These are phyloP conservation scores for Globisporangium perplexum DNA, from an alignment of 352 stramenopile species.

Conservation along the genomic window DNA sequence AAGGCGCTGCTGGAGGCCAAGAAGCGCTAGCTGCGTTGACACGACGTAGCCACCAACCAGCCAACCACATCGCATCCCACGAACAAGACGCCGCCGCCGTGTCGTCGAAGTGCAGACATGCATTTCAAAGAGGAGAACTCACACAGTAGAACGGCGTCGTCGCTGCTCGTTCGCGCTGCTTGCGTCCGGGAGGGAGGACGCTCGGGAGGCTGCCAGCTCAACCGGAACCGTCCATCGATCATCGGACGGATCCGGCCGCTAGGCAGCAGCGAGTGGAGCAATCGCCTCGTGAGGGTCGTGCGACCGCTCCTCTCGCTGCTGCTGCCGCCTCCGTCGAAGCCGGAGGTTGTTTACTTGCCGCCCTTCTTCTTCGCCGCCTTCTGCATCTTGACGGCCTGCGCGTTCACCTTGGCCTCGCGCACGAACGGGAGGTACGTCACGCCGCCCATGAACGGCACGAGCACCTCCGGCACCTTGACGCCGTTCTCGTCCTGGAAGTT, in stretches of 20 bases:
- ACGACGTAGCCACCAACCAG: neutral
- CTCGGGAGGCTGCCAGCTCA: neutral
- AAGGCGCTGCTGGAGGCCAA: conserved; percentile 37
- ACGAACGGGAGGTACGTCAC: conserved; percentile 98
- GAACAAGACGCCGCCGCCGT: neutral
- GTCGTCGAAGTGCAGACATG: neutral
- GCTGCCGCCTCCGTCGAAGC: neutral
- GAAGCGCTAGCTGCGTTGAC: neutral
- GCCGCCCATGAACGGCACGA: conserved; percentile 98
- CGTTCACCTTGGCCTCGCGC: conserved; percentile 89
- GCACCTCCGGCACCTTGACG: conserved; percentile 95
- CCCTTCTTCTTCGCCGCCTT: conserved; percentile 93
- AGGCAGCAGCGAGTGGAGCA: neutral
- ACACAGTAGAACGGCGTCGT: neutral
- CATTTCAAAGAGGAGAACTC: neutral
- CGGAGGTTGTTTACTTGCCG: conserved; percentile 25
- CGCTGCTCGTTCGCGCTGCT: neutral
- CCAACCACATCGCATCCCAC: neutral
- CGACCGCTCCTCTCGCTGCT: neutral
- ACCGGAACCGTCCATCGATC: neutral
- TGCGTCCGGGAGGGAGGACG: neutral
- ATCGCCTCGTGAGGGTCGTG: neutral
- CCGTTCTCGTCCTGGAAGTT: conserved; percentile 98
- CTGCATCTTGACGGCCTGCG: conserved; percentile 93
- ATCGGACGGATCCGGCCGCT: neutral